Evolutionary conservation across 2,329 filamentous ascomycete genomes (phyloP).

Genomic region (Emmonsiellopsis sp.): DNA sequence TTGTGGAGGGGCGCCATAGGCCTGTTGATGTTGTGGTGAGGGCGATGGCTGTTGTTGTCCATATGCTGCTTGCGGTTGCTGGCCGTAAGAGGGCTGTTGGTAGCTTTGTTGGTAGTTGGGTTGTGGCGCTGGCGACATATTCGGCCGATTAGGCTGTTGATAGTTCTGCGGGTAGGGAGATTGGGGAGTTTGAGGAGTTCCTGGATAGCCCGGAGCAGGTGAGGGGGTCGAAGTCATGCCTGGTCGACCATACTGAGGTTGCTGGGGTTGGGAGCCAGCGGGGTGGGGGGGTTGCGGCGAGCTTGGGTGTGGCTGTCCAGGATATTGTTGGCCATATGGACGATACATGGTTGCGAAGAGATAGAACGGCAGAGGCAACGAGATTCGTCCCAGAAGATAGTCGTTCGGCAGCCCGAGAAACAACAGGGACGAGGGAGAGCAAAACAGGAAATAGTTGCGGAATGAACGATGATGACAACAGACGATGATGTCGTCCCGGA

Average conservation of each 20-base stretch:
- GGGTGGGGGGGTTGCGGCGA: constrained; percentile 29
- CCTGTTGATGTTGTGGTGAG: constrained; percentile 26
- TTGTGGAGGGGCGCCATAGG: constrained; percentile 22
- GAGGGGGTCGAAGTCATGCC: constrained; percentile 21
- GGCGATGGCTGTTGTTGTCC: constrained; percentile 18
- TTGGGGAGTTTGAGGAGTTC: constrained; percentile 12
- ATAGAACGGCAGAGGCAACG: constrained; percentile 3
- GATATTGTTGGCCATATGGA: constrained; percentile 28
- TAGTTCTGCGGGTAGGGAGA: constrained; percentile 23
- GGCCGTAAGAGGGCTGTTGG: constrained; percentile 28
- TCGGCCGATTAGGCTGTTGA: constrained; percentile 27
- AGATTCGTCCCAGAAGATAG: constrained; percentile 1
- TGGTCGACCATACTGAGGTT: constrained; percentile 17
- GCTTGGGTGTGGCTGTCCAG: constrained; percentile 23
- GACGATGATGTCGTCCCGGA: constrained; percentile 20
- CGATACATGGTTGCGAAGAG: constrained; percentile 24
- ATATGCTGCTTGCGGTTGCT: constrained; percentile 30
- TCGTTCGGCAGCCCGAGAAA: not conserved
- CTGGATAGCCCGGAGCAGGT: constrained; percentile 12
- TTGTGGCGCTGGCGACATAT: constrained; percentile 6
- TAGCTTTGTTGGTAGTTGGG: constrained; percentile 19
- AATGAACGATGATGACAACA: not conserved
- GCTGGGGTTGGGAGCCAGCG: constrained; percentile 20
- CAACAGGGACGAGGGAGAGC: not conserved
- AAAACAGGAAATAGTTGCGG: not conserved